These are phyloP conservation scores for Dissophora ornata DNA, from an alignment of 192 early-diverging fungal genomes.

Conservation along the genomic window DNA sequence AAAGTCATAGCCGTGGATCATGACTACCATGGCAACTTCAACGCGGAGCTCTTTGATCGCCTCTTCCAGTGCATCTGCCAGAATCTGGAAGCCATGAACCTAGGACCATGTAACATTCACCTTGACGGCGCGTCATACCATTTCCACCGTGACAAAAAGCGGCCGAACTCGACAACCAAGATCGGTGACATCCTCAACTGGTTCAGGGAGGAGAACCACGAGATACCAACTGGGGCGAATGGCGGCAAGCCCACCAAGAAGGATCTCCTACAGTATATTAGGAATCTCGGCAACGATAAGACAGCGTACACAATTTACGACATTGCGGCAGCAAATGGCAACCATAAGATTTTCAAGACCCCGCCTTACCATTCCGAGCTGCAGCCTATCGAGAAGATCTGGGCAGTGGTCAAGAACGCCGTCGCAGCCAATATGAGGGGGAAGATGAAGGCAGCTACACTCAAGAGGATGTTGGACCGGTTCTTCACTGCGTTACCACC, in stretches of 20 bases:
- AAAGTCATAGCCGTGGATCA: neutral
- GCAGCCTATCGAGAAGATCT: slow-evolving; percentile 9
- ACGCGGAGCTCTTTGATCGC: neutral
- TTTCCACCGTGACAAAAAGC: neutral
- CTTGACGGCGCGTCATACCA: slow-evolving; percentile 17
- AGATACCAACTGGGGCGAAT: neutral
- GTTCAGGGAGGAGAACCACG: neutral
- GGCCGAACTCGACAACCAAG: neutral
- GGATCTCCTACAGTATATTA: neutral
- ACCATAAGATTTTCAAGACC: slow-evolving; percentile 4
- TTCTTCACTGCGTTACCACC: neutral
- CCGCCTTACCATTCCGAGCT: slow-evolving; percentile 10
- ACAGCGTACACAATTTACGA: neutral
- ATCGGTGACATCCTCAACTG: neutral
- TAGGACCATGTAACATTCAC: neutral
- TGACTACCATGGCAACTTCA: slow-evolving; percentile 19
- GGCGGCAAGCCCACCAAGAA: neutral
- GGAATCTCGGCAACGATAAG: neutral
- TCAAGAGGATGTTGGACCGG: neutral
- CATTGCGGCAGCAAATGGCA: slow-evolving; percentile 1
- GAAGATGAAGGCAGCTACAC: neutral
- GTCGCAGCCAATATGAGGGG: neutral
- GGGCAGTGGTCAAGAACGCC: slow-evolving; percentile 1
- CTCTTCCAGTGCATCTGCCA: neutral
- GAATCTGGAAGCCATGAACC: neutral